Evolutionary conservation across 257 asterid genomes (phyloP).

Genomic region (Lavandula angustifolia): DNA sequence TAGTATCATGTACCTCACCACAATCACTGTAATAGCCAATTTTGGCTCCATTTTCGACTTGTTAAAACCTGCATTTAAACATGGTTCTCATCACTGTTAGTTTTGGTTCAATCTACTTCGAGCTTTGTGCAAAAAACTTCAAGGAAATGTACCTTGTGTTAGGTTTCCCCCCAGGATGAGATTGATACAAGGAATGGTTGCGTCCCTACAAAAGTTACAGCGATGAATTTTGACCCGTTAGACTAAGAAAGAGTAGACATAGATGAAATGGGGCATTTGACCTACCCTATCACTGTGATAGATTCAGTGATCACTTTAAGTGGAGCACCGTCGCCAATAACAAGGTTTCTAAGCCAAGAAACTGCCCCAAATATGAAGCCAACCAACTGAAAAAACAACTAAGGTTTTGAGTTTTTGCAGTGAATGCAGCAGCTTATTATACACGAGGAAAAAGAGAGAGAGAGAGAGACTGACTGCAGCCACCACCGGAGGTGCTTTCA

Average conservation of each 20-base stretch:
- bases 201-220: slow-evolving; percentile 46
- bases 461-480: slow-evolving; percentile 54
- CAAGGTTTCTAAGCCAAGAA: slow-evolving; percentile 57
- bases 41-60: slow-evolving; percentile 50
- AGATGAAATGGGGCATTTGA: too few relatives aligned
- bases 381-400: slow-evolving; percentile 43
- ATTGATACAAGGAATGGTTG: slow-evolving; percentile 88
- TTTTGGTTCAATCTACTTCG: too few relatives aligned
- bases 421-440: not conserved
- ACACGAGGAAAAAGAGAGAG: not conserved
- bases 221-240: too few relatives aligned
- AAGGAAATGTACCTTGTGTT: slow-evolving; percentile 60
- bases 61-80: slow-evolving; percentile 53
- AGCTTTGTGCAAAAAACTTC: too few relatives aligned
- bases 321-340: slow-evolving; percentile 76
- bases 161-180: slow-evolving; percentile 93
- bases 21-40: slow-evolving; percentile 48
- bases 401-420: not conserved
- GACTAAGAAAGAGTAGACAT: too few relatives aligned
- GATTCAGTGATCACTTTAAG: slow-evolving; percentile 64
- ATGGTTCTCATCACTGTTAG: too few relatives aligned
- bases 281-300: slow-evolving; percentile 74
- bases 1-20: slow-evolving; percentile 63
- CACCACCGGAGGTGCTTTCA: slow-evolving; percentile 73
- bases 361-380: slow-evolving; percentile 77